Evolutionary conservation across 2,329 filamentous ascomycete genomes (phyloP).

Genomic region (Pseudopithomyces maydicus): DNA sequence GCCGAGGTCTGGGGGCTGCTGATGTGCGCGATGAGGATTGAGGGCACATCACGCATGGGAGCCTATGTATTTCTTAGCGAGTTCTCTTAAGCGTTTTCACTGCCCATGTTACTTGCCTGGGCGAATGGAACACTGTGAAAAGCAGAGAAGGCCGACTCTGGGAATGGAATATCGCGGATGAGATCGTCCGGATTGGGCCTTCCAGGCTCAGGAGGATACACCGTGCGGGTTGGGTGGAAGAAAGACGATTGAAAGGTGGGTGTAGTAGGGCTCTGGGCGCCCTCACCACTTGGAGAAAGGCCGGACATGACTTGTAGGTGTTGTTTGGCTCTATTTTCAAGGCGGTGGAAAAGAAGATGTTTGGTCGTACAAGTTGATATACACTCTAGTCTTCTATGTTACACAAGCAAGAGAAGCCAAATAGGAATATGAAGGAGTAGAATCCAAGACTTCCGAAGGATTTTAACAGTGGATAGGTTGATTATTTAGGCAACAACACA

Average conservation of each 20-base stretch:
- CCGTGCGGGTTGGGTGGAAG: neutral
- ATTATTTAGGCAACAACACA: no score
- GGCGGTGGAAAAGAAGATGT: no score
- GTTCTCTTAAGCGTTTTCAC: neutral
- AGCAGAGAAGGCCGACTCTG: conserved; percentile 10
- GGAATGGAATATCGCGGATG: conserved; percentile 5
- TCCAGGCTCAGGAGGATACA: neutral
- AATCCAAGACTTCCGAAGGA: no score
- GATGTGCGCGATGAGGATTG: conserved; percentile 12
- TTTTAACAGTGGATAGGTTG: no score
- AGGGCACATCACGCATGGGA: conserved; percentile 14
- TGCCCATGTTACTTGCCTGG: neutral
- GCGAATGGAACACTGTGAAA: conserved; percentile 15
- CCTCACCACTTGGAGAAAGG: neutral
- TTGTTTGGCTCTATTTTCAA: no score
- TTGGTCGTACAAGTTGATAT: no score
- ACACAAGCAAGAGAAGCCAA: no score
- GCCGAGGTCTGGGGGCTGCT: neutral
- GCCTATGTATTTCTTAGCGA: neutral
- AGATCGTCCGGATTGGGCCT: conserved; percentile 7
- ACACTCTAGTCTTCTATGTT: no score
- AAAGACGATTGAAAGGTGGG: neutral
- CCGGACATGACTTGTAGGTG: neutral
- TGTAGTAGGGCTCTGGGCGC: neutral
- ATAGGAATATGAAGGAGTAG: no score